Percentiles rank a stretch among this genome's conserved stretches.
These are phyloP conservation scores for Rhodomyrtus psidioides DNA, from an alignment of 441 rosid species.

Conservation along the genomic window DNA sequence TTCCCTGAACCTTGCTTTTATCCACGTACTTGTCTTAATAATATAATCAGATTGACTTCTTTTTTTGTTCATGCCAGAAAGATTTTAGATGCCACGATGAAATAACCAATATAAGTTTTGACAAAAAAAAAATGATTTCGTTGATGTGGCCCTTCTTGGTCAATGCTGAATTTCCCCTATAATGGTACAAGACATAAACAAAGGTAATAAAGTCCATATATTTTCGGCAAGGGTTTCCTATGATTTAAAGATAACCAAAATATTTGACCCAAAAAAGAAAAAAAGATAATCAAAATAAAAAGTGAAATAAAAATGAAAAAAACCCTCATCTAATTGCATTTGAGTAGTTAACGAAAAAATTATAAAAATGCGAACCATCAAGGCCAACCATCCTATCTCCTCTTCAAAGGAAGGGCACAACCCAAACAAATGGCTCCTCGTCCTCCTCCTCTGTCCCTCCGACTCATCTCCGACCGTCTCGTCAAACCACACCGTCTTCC, in stretches of 20 bases:
- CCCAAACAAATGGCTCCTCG: background rate
- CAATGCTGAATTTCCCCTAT: background rate
- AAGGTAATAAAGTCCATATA: too few relatives aligned
- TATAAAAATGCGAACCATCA: too few relatives aligned
- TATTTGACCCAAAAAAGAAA: too few relatives aligned
- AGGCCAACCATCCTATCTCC: background rate
- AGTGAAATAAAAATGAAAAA: too few relatives aligned
- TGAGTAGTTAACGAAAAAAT: too few relatives aligned
- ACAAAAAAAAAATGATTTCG: background rate
- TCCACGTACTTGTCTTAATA: background rate
- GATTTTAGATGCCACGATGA: background rate
- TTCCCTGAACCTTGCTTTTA: background rate
- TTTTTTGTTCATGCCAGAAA: background rate
- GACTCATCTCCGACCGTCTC: conserved; percentile 36
- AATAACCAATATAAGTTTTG: too few relatives aligned
- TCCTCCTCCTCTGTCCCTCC: conserved; percentile 9
- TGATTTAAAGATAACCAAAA: too few relatives aligned
- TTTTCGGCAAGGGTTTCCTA: too few relatives aligned
- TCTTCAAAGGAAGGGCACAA: background rate
- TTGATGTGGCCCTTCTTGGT: background rate
- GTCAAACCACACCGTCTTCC: conserved; percentile 27
- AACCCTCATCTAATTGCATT: background rate
- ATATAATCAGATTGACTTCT: background rate
- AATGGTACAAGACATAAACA: too few relatives aligned
- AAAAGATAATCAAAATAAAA: too few relatives aligned